Evolutionary conservation across 306 rosid species (phyloP).

Genomic region (Prunus padus): DNA sequence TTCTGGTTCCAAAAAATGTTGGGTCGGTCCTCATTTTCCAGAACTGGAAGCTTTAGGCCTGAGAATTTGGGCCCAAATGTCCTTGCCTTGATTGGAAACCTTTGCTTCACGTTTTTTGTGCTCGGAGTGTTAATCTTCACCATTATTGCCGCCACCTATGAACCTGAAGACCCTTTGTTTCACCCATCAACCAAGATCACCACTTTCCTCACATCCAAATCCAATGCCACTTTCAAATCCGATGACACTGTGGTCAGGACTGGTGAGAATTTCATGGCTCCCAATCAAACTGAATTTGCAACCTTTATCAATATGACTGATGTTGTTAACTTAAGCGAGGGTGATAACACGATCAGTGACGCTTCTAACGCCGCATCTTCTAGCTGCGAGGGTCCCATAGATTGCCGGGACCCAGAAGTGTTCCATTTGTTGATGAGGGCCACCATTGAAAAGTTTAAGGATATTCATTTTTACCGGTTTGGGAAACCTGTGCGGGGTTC

Average conservation of each 20-base stretch:
- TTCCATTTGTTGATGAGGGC: slow-evolving; percentile 92
- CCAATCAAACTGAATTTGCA: slow-evolving; percentile 74
- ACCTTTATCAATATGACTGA: slow-evolving; percentile 61
- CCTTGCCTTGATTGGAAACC: slow-evolving; percentile 82
- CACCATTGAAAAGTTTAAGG: slow-evolving; percentile 82
- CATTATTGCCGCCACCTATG: slow-evolving; percentile 90
- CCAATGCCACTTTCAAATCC: slow-evolving; percentile 94
- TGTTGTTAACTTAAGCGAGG: slow-evolving; percentile 39
- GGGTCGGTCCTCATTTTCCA: slow-evolving; percentile 59
- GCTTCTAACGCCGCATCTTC: slow-evolving; percentile 14
- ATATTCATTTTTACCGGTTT: slow-evolving; percentile 85
- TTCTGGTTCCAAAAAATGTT: slow-evolving; percentile 34
- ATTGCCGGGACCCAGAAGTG: slow-evolving; percentile 87
- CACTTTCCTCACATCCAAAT: slow-evolving; percentile 77
- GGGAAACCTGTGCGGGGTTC: slow-evolving; percentile 74
- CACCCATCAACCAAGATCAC: slow-evolving; percentile 92
- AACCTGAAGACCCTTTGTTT: slow-evolving; percentile 96
- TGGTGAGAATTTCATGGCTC: slow-evolving; percentile 93
- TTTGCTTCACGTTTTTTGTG: slow-evolving; percentile 85
- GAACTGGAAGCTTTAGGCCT: slow-evolving; percentile 71
- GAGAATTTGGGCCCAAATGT: slow-evolving; percentile 85
- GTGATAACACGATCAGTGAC: slow-evolving; percentile 8
- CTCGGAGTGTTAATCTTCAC: slow-evolving; percentile 84
- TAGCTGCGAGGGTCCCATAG: slow-evolving; percentile 64
- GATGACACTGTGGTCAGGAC: slow-evolving; percentile 78